A percentile compares a stretch with the other conserved stretches of the same genome.
phyloP scores from a whole-genome alignment of 192 early-diverging fungal species.

The Neocallimastix lanati region DNA sequence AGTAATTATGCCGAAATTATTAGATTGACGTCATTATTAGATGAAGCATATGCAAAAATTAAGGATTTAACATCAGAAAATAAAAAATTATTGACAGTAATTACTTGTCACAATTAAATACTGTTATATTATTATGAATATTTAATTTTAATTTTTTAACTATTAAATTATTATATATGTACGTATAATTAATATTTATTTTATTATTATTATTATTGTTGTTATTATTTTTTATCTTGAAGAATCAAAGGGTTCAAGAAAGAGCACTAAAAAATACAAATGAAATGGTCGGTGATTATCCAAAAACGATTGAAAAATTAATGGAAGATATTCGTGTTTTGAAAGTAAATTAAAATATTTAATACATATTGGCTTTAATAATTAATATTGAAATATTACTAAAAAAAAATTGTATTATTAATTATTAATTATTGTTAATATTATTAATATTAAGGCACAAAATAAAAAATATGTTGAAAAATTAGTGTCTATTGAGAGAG shows the following conservation, averaged over 20 bases:
- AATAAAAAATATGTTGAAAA: background rate
- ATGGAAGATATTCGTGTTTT: background rate
- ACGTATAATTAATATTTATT: no score
- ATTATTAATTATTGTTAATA: no score
- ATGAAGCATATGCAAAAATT: background rate
- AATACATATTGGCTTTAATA: no score
- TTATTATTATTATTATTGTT: no score
- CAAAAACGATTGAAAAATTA: background rate
- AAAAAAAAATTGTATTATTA: no score
- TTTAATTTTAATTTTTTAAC: no score
- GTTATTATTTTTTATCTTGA: no score
- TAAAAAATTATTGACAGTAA: background rate
- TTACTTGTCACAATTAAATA: no score
- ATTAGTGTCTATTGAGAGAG: background rate
- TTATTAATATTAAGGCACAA: no score
- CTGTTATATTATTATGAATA: no score
- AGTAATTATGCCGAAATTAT: background rate
- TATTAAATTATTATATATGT: no score
- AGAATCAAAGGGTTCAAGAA: background rate
- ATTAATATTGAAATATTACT: no score
- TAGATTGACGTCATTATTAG: background rate
- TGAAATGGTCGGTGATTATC: background rate
- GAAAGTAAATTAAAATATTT: background rate
- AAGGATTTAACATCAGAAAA: background rate
- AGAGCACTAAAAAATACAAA: background rate